phyloP scores from a whole-genome alignment of 495 filamentous ascomycete genomes.

The Corynascus novoguineensis region DNA sequence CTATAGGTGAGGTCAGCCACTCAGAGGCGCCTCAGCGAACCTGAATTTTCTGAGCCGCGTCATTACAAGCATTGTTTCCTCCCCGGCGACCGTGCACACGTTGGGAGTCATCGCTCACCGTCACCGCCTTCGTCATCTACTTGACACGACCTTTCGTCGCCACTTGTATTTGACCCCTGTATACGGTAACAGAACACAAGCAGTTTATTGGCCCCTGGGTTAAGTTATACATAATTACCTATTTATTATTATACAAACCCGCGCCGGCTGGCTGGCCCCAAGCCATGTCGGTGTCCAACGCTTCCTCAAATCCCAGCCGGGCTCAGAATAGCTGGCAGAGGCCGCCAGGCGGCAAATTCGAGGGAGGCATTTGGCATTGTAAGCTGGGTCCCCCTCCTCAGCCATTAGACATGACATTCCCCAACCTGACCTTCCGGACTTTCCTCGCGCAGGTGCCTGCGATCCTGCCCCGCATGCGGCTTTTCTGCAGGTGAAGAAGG shows the following conservation, averaged over 20 bases:
- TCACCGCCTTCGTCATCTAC: not conserved
- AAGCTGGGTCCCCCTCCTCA: too few relatives aligned
- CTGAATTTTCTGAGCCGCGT: too few relatives aligned
- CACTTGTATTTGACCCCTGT: not conserved
- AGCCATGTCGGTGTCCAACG: not conserved
- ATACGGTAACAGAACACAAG: not conserved
- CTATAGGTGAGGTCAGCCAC: too few relatives aligned
- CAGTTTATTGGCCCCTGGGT: not conserved
- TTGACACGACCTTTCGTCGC: not conserved
- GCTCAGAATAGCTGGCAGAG: not conserved
- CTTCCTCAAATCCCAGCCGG: not conserved
- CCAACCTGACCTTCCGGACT: not conserved
- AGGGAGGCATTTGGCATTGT: slow-evolving; percentile 14
- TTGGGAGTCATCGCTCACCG: too few relatives aligned
- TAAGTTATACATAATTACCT: not conserved
- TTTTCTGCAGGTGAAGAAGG: slow-evolving; percentile 59
- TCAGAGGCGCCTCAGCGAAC: too few relatives aligned
- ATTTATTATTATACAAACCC: not conserved
- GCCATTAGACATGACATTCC: too few relatives aligned
- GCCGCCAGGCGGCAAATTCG: not conserved
- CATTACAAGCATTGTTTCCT: too few relatives aligned
- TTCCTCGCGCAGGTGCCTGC: slow-evolving; percentile 52
- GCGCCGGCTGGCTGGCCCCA: not conserved
- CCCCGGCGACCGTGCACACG: not conserved
- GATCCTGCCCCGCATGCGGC: slow-evolving; percentile 54